Percentiles rank a stretch among this genome's conserved stretches.
These are phyloP conservation scores for Dendrostoma leiphaemia DNA, from an alignment of 2,329 filamentous ascomycete genomes.

Conservation along the genomic window DNA sequence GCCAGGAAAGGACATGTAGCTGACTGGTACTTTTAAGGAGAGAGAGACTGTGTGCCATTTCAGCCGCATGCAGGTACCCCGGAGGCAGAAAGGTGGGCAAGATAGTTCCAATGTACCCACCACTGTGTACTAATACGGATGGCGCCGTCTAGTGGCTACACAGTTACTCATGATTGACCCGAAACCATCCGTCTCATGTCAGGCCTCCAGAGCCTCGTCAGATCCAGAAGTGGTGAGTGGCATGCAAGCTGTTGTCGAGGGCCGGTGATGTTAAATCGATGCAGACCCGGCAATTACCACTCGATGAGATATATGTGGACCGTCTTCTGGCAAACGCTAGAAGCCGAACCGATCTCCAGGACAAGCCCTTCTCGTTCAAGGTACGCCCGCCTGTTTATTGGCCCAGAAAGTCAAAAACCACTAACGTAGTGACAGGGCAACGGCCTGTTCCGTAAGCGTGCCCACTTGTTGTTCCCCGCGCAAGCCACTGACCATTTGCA, in stretches of 20 bases:
- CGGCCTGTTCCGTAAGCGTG: slow-evolving; percentile 25
- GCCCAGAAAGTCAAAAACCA: background rate
- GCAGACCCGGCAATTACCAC: background rate
- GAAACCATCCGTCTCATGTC: background rate
- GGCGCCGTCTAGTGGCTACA: background rate
- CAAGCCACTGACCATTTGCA: background rate
- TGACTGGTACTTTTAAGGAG: slow-evolving; percentile 2
- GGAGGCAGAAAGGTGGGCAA: slow-evolving; percentile 23
- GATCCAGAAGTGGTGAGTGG: background rate
- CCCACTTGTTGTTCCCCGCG: background rate
- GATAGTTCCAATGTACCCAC: background rate
- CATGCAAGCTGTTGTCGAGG: background rate
- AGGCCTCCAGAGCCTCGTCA: background rate
- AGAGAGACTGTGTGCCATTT: slow-evolving; percentile 24
- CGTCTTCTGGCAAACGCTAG: slow-evolving; percentile 1
- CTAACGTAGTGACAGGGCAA: slow-evolving; percentile 22
- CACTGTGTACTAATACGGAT: background rate
- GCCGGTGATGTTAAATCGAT: background rate
- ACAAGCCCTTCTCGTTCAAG: slow-evolving; percentile 23
- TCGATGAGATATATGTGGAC: slow-evolving; percentile 7
- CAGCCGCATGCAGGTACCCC: slow-evolving; percentile 23
- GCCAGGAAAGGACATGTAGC: background rate
- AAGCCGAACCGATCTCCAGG: slow-evolving; percentile 12
- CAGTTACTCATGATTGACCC: background rate
- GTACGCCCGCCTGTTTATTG: slow-evolving; percentile 16